Evolutionary conservation across 257 asterid genomes (phyloP).

Genomic region (Cynanchum wilfordii): DNA sequence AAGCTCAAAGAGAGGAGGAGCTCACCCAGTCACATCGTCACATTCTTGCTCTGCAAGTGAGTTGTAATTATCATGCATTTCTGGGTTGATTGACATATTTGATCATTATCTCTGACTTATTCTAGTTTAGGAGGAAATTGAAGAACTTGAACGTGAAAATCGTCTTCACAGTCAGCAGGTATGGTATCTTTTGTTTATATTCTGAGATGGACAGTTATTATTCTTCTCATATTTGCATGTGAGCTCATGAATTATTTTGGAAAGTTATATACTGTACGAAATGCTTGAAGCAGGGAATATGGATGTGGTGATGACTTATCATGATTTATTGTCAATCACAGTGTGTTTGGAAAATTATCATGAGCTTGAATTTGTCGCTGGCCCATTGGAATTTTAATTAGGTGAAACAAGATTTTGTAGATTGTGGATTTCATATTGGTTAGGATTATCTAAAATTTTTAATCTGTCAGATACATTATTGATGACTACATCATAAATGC

Average conservation of each 20-base stretch:
- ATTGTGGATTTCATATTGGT: background rate
- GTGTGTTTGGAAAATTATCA: background rate
- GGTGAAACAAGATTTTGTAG: background rate
- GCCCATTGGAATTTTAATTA: background rate
- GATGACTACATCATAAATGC: background rate
- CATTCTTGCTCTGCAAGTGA: conserved; percentile 84
- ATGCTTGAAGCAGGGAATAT: background rate
- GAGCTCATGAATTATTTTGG: background rate
- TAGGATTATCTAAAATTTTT: background rate
- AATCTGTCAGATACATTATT: background rate
- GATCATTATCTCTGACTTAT: conserved; percentile 18
- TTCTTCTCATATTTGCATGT: background rate
- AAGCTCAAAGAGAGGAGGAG: conserved; percentile 99
- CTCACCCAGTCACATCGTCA: conserved; percentile 95
- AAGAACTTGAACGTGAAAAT: conserved; percentile 97
- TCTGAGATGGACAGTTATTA: background rate
- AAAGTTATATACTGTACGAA: background rate
- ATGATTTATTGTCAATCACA: background rate
- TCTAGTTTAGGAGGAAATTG: conserved; percentile 80
- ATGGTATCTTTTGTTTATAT: background rate
- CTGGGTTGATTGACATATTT: background rate
- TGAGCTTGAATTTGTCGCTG: background rate
- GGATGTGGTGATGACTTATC: background rate
- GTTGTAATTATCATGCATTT: background rate
- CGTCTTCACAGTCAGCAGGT: conserved; percentile 99